phyloP scores from a whole-genome alignment of 352 stramenopile species.

The Phytopythium delawarense region DNA sequence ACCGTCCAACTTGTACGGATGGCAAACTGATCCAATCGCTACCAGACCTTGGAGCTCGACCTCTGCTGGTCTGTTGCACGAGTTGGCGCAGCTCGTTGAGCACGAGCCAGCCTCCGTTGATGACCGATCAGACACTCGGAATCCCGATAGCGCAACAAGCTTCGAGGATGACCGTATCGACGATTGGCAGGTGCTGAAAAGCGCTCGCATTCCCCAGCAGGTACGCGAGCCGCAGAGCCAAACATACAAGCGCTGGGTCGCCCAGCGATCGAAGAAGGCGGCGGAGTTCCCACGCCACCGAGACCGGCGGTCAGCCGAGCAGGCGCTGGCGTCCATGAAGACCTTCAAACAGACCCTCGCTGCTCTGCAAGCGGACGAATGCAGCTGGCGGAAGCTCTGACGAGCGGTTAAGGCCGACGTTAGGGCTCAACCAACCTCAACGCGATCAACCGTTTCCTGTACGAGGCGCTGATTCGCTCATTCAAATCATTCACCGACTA shows the following conservation, averaged over 20 bases:
- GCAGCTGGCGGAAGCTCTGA: neutral
- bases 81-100: neutral
- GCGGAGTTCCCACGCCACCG: neutral
- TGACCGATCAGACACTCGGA: neutral
- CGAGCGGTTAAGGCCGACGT: neutral
- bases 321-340: neutral
- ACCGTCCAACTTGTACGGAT: neutral
- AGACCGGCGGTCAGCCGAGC: neutral
- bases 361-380: neutral
- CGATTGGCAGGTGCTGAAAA: conserved; percentile 2
- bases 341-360: neutral
- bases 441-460: neutral
- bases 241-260: neutral
- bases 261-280: neutral
- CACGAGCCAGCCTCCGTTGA: neutral
- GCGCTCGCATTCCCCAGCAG: conserved; percentile 16
- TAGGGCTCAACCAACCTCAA: neutral
- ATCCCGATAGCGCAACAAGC: neutral
- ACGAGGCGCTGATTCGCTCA: neutral
- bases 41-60: neutral
- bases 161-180: neutral
- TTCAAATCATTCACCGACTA: neutral
- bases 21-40: neutral
- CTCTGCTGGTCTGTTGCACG: neutral
- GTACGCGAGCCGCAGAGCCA: conserved; percentile 9